phyloP scores from a whole-genome alignment of 1,284 basidiomycete genomes.

The Sanguinoderma infundibulare region DNA sequence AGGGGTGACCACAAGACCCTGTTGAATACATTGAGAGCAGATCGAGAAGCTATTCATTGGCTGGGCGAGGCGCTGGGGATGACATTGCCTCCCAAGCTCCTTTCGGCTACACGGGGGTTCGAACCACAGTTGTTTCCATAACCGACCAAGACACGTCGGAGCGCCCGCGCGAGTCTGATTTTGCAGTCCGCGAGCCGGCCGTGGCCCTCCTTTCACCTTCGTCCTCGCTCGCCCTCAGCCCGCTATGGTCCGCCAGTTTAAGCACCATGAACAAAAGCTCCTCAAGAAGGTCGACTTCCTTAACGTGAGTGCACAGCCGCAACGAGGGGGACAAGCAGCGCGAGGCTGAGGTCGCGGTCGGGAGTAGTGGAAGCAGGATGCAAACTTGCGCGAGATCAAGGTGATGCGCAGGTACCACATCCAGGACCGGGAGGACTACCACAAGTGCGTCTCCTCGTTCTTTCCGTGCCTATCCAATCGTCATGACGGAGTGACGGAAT shows the following conservation, averaged over 20 bases:
- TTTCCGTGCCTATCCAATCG: neutral
- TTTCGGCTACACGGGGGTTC: neutral
- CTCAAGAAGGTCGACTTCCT: slow-evolving; percentile 96
- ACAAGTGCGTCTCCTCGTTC: slow-evolving; percentile 62
- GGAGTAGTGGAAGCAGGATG: slow-evolving; percentile 94
- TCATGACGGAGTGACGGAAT: neutral
- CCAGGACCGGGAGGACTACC: slow-evolving; percentile 94
- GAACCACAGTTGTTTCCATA: neutral
- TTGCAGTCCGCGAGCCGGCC: neutral
- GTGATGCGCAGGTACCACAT: slow-evolving; percentile 97
- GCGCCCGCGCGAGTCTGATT: neutral
- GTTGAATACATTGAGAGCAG: neutral
- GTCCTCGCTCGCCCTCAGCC: neutral
- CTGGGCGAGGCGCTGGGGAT: neutral
- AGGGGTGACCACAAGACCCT: neutral
- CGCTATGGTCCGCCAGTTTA: slow-evolving; percentile 86
- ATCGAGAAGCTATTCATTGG: neutral
- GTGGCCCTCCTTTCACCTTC: slow-evolving; percentile 4
- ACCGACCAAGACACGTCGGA: neutral
- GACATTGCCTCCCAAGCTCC: neutral
- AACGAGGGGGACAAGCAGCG: neutral
- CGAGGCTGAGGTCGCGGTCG: neutral
- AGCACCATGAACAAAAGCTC: slow-evolving; percentile 92
- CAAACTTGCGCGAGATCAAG: slow-evolving; percentile 89
- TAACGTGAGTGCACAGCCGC: slow-evolving; percentile 61